Evolutionary conservation across 1,284 basidiomycete species (phyloP).

Genomic region (Leccinum fuscescens): DNA sequence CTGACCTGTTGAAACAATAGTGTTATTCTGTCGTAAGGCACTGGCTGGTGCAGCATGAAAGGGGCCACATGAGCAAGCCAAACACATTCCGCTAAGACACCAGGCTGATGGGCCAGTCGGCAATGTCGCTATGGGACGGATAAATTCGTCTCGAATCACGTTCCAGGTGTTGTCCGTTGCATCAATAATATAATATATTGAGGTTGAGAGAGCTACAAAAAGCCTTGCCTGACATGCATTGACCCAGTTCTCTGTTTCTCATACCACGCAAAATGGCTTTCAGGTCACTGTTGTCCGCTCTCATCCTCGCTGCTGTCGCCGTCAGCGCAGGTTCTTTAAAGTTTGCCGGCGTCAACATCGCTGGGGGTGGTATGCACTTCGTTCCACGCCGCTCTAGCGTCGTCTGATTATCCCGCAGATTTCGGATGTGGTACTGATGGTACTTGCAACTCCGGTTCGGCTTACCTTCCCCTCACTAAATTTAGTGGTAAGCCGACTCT

Average conservation of each 20-base stretch:
- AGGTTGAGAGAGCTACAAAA: constrained; percentile 13
- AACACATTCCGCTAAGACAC: not conserved
- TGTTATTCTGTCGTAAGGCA: not conserved
- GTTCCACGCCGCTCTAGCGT: not conserved
- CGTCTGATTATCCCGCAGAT: constrained; percentile 12
- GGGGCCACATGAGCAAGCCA: not conserved
- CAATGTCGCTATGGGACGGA: constrained; percentile 1
- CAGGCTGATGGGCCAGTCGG: too few species aligned
- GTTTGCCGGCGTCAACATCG: constrained; percentile 29
- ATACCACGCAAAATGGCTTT: constrained; percentile 9
- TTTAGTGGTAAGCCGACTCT: constrained; percentile 15
- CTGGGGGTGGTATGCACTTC: constrained; percentile 20
- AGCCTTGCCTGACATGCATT: not conserved
- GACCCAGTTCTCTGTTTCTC: not conserved
- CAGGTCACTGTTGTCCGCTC: constrained; percentile 6
- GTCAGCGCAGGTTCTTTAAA: constrained; percentile 12
- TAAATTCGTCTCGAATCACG: not conserved
- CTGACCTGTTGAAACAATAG: too few species aligned
- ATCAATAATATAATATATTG: not conserved
- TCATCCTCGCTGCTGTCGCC: constrained; percentile 4
- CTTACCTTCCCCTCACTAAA: constrained; percentile 21
- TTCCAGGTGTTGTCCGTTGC: constrained; percentile 15
- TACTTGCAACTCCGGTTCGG: constrained; percentile 14
- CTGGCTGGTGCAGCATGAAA: not conserved
- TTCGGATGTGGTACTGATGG: constrained; percentile 26